These are phyloP conservation scores for Trifolium subterraneum DNA, from an alignment of 306 rosid genomes.

Conservation along the genomic window DNA sequence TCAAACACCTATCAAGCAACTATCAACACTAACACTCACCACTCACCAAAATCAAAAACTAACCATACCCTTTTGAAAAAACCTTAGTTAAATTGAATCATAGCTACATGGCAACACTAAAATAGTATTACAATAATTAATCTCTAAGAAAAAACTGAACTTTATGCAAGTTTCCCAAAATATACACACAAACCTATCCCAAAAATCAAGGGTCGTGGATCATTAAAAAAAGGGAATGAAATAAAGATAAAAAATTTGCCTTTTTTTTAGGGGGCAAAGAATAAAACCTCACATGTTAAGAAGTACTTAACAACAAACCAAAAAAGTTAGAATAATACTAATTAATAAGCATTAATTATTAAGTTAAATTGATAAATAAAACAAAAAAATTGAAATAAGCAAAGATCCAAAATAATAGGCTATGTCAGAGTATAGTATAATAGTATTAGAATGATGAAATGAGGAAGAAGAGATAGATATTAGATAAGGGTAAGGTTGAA, in stretches of 20 bases:
- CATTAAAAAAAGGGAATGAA: conserved; percentile 40
- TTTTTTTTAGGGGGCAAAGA: conserved; percentile 59
- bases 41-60: conserved; percentile 1
- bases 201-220: conserved; percentile 53
- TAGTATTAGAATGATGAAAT: not conserved
- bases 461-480: conserved; percentile 28
- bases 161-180: conserved; percentile 45
- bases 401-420: conserved; percentile 49
- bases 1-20: conserved; percentile 30
- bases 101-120: not conserved
- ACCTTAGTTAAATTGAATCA: not conserved
- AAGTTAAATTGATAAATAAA: conserved; percentile 40
- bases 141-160: conserved; percentile 22
- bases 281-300: conserved; percentile 65
- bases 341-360: conserved; percentile 18
- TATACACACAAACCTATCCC: conserved; percentile 60
- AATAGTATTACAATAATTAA: not conserved
- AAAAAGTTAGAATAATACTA: conserved; percentile 46
- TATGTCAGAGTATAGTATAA: conserved; percentile 48
- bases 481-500: conserved; percentile 2
- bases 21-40: conserved; percentile 39
- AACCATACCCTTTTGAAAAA: conserved; percentile 31
- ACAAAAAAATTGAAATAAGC: not conserved
- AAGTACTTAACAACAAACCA: conserved; percentile 58
- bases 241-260: conserved; percentile 44